Conservation (phyloP, 2,329 filamentous ascomycete genomes). For the Lecanicillium sp. region DNA sequence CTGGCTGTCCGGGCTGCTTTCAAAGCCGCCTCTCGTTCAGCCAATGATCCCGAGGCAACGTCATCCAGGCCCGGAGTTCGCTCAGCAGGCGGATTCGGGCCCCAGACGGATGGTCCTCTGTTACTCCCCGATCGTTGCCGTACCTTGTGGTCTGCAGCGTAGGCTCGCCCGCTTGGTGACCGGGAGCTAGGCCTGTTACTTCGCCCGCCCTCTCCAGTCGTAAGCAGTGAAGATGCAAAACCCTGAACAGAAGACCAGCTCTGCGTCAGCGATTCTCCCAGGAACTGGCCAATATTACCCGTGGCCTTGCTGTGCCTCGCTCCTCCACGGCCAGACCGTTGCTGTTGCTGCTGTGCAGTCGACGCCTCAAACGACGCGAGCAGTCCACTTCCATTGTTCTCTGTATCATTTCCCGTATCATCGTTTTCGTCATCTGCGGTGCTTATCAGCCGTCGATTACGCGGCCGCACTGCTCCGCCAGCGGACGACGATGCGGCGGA, state of each 20-base stretch:
- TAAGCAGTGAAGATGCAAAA: conserved; percentile 38
- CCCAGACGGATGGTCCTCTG: conserved; percentile 29
- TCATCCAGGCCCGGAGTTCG: conserved; percentile 30
- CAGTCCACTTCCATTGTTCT: conserved; percentile 23
- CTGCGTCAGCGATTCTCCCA: conserved; percentile 43
- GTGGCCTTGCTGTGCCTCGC: neutral
- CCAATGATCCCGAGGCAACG: conserved; percentile 46
- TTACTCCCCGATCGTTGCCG: conserved; percentile 12
- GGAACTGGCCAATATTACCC: conserved; percentile 28
- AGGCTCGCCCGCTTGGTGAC: conserved; percentile 1
- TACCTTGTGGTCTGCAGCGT: conserved; percentile 10
- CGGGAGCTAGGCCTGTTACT: conserved; percentile 5
- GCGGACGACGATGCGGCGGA: conserved; percentile 28
- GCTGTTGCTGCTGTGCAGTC: neutral
- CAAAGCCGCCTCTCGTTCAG: conserved; percentile 44
- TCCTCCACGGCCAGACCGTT: neutral
- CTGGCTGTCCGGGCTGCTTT: conserved; percentile 49
- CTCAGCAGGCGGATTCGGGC: conserved; percentile 36
- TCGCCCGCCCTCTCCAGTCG: conserved; percentile 15
- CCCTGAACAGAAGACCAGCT: conserved; percentile 49
- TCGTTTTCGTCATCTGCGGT: conserved; percentile 18
- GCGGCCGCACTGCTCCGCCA: conserved; percentile 36
- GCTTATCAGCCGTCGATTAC: conserved; percentile 38
- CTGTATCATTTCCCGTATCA: conserved; percentile 19
- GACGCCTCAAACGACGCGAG: conserved; percentile 25